Evolutionary conservation across 108 stramenopile species (phyloP).

Genomic region (Cyclotella distinguenda): DNA sequence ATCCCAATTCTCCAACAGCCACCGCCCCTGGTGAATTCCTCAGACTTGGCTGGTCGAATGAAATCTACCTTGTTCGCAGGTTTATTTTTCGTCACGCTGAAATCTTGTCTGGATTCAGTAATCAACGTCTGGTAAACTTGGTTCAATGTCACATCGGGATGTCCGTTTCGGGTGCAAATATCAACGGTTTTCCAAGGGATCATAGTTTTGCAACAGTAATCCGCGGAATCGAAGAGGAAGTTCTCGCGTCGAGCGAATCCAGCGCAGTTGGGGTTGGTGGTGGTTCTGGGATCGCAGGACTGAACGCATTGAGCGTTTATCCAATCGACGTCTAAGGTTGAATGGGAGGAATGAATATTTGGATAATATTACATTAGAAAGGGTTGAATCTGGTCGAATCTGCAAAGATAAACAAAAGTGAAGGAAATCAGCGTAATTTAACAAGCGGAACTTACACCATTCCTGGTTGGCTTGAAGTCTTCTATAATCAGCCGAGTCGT

Average conservation of each 20-base stretch:
- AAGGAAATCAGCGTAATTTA: too few species aligned
- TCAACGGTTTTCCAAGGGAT: slow-evolving; percentile 11
- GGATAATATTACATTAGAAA: too few species aligned
- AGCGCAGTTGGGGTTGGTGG: slow-evolving; percentile 18
- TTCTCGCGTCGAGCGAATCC: slow-evolving; percentile 10
- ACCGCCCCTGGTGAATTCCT: not conserved
- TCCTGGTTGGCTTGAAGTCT: too few species aligned
- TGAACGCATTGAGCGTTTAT: slow-evolving; percentile 14
- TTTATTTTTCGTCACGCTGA: not conserved
- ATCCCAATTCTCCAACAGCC: slow-evolving; percentile 16
- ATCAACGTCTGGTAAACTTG: not conserved
- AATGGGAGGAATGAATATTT: not conserved
- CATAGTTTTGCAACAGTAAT: slow-evolving; percentile 8
- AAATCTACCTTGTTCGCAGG: not conserved
- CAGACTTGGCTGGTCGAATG: too few species aligned
- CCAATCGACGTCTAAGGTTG: slow-evolving; percentile 17
- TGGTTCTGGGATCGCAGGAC: slow-evolving; percentile 12
- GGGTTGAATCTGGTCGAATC: not conserved
- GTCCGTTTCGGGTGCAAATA: not conserved
- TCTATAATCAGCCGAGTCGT: too few species aligned
- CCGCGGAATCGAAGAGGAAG: slow-evolving; percentile 1
- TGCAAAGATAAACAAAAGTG: too few species aligned
- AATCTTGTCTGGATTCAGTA: not conserved
- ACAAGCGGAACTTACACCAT: too few species aligned
- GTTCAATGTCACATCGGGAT: not conserved